Evolutionary conservation across 768 basidiomycete species (phyloP), one percentile per base, ranked within the genome.

Genomic region (Pisolithus sp.): DNA sequence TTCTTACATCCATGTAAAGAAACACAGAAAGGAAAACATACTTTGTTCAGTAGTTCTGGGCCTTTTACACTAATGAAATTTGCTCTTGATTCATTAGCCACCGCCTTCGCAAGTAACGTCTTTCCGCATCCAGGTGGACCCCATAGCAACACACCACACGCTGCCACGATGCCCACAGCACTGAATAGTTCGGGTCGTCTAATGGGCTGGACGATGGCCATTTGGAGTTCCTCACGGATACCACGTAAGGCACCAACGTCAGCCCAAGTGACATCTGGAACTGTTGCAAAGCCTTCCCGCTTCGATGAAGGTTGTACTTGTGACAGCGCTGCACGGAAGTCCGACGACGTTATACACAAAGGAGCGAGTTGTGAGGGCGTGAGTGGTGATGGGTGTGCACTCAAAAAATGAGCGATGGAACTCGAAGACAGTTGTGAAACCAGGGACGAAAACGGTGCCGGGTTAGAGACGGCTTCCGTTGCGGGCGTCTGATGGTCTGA

Each of bases 1-100:
- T 18, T 20, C 48, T 24, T 52, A 12, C 34, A 3, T 34, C 34
- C 12, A 15, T 15, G 34, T 34, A 43, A 24, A 13, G 24, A n/a
- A 48, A 21, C 8, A 26, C 7, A 23, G 15, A 18, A 30, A 37
- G 26, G 24, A 36, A 18, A 5, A 48, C 13, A 60, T 52, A 89
- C 93, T 80, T 99, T 99, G 73, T 99, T 99, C 53, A 99, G 72
- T 49, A 98, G 64, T 62, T 99, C 96, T 0, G 96, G 96, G 0
- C 96, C 96, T 62, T 98, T 98, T 47, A 98, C 89, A 61, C 92
- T 94, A 62, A 99, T 97, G 61, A 99, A 98, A 68, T 93, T 98
- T 12, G 96, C 96, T 56, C 81, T 75, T 49, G 86, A 89, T 71
- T 97, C 96, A 65, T 93, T 97, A 8, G 96, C 96, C 5, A 98